Percentiles rank a stretch among this genome's conserved stretches.
phyloP scores from a whole-genome alignment of 2,329 filamentous ascomycete species.

The Alternaria infectoria region DNA sequence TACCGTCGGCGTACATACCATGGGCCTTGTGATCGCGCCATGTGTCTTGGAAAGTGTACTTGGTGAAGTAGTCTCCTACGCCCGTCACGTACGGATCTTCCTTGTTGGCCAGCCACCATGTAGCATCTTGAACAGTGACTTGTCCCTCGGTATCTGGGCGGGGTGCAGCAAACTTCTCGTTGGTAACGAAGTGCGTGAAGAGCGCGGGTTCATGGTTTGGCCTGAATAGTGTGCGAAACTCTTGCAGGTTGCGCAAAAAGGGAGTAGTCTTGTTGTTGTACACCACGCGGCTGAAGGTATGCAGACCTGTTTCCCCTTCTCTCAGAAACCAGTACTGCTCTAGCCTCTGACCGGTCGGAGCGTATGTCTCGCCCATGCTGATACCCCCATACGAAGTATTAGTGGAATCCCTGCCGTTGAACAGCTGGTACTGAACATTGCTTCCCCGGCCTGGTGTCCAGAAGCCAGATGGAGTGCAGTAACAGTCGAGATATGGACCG shows the following conservation, averaged over 20 bases:
- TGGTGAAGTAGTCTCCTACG: slow-evolving; percentile 68
- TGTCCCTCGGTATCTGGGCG: slow-evolving; percentile 54
- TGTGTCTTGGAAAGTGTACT: slow-evolving; percentile 67
- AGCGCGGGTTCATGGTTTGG: slow-evolving; percentile 59
- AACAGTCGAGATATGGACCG: slow-evolving; percentile 46
- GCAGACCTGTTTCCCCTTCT: slow-evolving; percentile 67
- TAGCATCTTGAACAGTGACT: slow-evolving; percentile 66
- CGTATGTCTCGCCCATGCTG: slow-evolving; percentile 65
- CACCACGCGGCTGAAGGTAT: slow-evolving; percentile 65
- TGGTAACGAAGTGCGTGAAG: slow-evolving; percentile 67
- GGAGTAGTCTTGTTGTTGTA: slow-evolving; percentile 66
- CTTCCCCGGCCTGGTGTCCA: slow-evolving; percentile 64
- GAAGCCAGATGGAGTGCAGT: slow-evolving; percentile 59
- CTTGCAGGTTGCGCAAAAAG: slow-evolving; percentile 64
- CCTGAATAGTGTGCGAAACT: slow-evolving; percentile 67
- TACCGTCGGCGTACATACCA: slow-evolving; percentile 61
- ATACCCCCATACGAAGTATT: slow-evolving; percentile 64
- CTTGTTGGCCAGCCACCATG: slow-evolving; percentile 65
- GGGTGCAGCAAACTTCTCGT: slow-evolving; percentile 62
- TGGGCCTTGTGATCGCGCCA: slow-evolving; percentile 66
- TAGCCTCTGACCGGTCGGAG: slow-evolving; percentile 63
- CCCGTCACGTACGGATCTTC: slow-evolving; percentile 63
- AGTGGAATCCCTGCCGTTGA: slow-evolving; percentile 58
- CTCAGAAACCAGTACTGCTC: slow-evolving; percentile 71
- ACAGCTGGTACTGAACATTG: slow-evolving; percentile 54